Base-by-base conservation (phyloP, 2,329 filamentous ascomycete species). In the Aotearoamyces nothofagi region DNA sequence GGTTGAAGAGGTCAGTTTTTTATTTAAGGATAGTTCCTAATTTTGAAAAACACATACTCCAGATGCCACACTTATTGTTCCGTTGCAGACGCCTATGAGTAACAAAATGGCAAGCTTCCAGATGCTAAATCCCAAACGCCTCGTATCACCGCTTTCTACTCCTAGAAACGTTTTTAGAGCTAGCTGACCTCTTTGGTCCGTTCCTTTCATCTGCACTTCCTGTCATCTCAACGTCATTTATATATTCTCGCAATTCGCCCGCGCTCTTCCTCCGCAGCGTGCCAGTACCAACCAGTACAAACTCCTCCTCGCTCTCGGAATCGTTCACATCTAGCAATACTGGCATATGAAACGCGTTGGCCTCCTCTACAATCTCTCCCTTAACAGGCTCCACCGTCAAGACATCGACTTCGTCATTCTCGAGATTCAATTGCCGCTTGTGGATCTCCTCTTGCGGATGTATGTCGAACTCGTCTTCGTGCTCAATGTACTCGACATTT, bases 401-500 rank as follows among this genome's bases (percentile, higher is more conserved):
- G 1, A 94, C 83, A 46, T 98, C 90, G 4, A 96, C 76, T 33
- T 84, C 77, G 50, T 96, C 90, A 43, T 96, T 90, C 54, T 98
- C 90, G 9, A 78, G 67, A 49, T 96, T 86, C 2, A 96, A 63
- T 24, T 86, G 71, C 16, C 87, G 72, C 52, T 93, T 87, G 49
- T 92, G 83, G 32, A 96, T 76, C 52, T 96, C 87, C 49, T 94
- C 87, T 33, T 87, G 78, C 0, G 84, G 84, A 49, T 96, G 90
- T 32, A 96, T 92, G 52, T 98, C 92, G 44, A 98, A 98, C 49
- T 98, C 90, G 50, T 98, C 90, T 55, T 98, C 90, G 32, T 72
- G 70, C 53, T 98, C 90, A 23, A 92, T 71, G 49, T 98, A 98
- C 51, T 96, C 83, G 13, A 93, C 84, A 43, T 98, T 98, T 55